Percentiles rank a stretch among this genome's conserved stretches.
Evolutionary conservation across 2,329 filamentous ascomycete species (phyloP).

Genomic region (Septoria petroselini): DNA sequence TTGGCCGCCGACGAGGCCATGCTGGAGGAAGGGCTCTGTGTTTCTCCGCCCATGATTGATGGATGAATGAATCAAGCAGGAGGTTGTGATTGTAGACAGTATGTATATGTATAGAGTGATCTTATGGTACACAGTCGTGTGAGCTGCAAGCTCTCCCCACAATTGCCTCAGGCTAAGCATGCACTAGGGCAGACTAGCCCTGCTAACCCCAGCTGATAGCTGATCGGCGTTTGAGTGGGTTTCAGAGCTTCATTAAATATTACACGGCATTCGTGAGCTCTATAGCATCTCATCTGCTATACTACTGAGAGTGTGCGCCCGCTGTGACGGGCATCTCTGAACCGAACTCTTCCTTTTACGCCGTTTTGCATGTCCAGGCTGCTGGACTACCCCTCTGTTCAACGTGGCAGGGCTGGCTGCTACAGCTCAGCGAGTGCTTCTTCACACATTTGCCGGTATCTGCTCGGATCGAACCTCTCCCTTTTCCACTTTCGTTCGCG

Average conservation of each 20-base stretch:
- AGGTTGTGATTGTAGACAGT: not conserved
- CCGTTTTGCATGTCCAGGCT: not conserved
- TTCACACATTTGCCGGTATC: constrained; percentile 32
- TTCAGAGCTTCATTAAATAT: no score
- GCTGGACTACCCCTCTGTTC: not conserved
- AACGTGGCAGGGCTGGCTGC: not conserved
- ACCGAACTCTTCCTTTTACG: not conserved
- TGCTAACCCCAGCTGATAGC: constrained; percentile 6
- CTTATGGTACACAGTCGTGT: no score
- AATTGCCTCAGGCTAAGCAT: no score
- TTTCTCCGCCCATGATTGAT: constrained; percentile 40
- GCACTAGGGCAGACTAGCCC: no score
- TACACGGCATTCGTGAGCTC: constrained; percentile 1
- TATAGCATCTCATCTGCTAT: not conserved
- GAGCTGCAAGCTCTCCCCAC: no score
- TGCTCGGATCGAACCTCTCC: constrained; percentile 31
- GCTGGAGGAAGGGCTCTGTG: constrained; percentile 26
- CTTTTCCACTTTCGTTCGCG: constrained; percentile 31
- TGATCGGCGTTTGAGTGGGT: not conserved
- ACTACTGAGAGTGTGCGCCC: not conserved
- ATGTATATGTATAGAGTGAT: not conserved
- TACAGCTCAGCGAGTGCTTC: constrained; percentile 34
- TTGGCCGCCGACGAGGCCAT: constrained; percentile 33
- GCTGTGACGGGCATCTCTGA: not conserved
- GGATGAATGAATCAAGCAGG: no score